These are phyloP conservation scores for Leccinum uliginosum DNA, from an alignment of 768 basidiomycete genomes.

Conservation along the genomic window DNA sequence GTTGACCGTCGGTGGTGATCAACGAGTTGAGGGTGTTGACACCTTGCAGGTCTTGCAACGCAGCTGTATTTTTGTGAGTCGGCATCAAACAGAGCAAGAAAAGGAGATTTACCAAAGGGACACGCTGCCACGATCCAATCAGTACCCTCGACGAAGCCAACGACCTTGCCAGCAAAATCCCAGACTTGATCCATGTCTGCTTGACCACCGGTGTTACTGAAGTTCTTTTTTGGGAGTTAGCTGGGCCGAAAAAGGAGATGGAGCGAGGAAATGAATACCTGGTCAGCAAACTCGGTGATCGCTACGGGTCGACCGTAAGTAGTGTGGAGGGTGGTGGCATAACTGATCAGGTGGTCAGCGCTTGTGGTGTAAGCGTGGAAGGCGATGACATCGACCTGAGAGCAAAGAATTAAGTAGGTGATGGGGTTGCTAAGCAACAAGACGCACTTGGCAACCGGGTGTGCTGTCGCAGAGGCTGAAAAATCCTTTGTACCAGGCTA, in stretches of 20 bases:
- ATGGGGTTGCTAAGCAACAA: neutral
- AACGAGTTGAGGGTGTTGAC: conserved; percentile 55
- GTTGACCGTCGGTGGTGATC: conserved; percentile 38
- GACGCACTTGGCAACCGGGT: conserved; percentile 47
- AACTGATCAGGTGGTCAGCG: conserved; percentile 44
- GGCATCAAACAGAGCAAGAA: neutral
- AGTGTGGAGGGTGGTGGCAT: conserved; percentile 43
- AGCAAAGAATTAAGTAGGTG: neutral
- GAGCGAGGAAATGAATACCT: conserved; percentile 34
- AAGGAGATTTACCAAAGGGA: conserved; percentile 54
- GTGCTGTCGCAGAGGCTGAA: conserved; percentile 35
- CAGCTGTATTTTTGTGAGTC: conserved; percentile 35
- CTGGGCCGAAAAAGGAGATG: neutral
- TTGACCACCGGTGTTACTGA: conserved; percentile 37
- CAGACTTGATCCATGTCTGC: conserved; percentile 35
- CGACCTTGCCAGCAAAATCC: conserved; percentile 41
- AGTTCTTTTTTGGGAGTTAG: conserved; percentile 42
- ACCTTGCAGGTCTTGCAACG: conserved; percentile 45
- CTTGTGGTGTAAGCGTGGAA: conserved; percentile 68
- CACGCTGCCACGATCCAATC: conserved; percentile 35
- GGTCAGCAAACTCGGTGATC: conserved; percentile 71
- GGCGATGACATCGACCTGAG: conserved; percentile 52
- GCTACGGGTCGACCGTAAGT: conserved; percentile 41
- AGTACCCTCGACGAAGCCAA: conserved; percentile 41
- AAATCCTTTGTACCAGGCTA: conserved; percentile 63